Evolutionary conservation across 805 yeast species (phyloP).

Genomic region (Crinitomyces ghanaensis): DNA sequence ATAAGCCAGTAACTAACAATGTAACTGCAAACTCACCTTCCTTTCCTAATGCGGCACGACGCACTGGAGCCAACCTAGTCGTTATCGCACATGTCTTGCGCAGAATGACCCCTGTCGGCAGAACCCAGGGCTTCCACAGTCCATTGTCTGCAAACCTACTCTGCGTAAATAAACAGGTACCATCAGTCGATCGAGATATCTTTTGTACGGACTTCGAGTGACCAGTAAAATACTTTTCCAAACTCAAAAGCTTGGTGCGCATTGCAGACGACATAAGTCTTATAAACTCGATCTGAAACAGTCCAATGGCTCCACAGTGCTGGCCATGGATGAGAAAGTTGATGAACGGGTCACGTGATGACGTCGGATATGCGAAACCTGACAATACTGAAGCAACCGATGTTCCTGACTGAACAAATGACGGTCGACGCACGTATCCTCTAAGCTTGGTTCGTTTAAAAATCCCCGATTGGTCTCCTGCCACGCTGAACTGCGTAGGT

Average conservation of each 20-base stretch:
- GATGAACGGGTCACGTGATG: too few relatives aligned
- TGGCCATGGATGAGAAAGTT: too few relatives aligned
- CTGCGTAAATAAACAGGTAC: slow-evolving; percentile 45
- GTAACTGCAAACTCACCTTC: slow-evolving; percentile 37
- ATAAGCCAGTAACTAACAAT: slow-evolving; percentile 27
- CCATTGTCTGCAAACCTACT: slow-evolving; percentile 53
- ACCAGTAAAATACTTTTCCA: slow-evolving; percentile 78
- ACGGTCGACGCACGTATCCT: too few relatives aligned
- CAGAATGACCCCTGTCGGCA: slow-evolving; percentile 28
- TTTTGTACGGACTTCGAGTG: slow-evolving; percentile 70
- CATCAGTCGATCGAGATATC: slow-evolving; percentile 56
- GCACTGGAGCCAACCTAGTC: slow-evolving; percentile 33
- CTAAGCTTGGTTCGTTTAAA: too few relatives aligned
- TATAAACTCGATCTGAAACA: slow-evolving; percentile 22
- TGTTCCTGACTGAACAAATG: too few relatives aligned
- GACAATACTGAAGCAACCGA: too few relatives aligned
- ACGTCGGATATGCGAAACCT: too few relatives aligned
- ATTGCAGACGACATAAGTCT: too few relatives aligned
- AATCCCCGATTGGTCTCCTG: too few relatives aligned
- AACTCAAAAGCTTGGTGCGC: too few relatives aligned
- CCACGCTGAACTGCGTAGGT: too few relatives aligned
- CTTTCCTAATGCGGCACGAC: slow-evolving; percentile 38
- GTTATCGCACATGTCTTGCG: slow-evolving; percentile 30
- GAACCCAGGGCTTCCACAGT: slow-evolving; percentile 42
- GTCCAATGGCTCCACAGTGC: slow-evolving; percentile 21